These are phyloP conservation scores for Lipomyces yamanashiensis DNA, from an alignment of 805 yeast species.

Conservation along the genomic window DNA sequence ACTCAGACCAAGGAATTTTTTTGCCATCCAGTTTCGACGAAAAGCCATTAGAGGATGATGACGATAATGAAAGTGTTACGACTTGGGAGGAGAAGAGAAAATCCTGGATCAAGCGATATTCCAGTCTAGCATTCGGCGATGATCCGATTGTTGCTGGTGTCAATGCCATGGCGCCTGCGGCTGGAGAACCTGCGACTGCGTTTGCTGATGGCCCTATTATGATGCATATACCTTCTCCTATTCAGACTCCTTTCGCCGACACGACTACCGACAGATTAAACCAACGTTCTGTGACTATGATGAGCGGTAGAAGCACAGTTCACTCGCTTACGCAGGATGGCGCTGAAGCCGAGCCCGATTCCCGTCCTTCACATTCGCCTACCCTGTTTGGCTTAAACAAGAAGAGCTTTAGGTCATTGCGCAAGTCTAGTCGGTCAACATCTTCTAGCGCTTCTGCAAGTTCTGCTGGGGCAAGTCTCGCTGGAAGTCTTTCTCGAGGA, in stretches of 20 bases:
- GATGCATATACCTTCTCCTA: constrained; percentile 9
- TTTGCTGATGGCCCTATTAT: not conserved
- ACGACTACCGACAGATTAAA: not conserved
- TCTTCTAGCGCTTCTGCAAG: constrained; percentile 5
- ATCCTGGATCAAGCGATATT: constrained; percentile 20
- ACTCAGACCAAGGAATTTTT: constrained; percentile 28
- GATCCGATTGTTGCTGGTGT: constrained; percentile 13
- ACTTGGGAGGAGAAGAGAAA: constrained; percentile 31
- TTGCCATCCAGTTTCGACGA: constrained; percentile 18
- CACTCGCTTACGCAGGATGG: not conserved
- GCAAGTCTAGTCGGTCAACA: constrained; percentile 4
- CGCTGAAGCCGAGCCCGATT: not conserved
- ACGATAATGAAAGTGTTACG: constrained; percentile 14
- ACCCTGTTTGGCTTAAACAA: constrained; percentile 12
- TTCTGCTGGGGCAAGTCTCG: not conserved
- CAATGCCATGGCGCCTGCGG: not conserved
- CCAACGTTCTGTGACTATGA: not conserved
- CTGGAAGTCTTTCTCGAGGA: constrained; percentile 12
- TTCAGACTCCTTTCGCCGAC: not conserved
- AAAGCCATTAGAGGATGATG: constrained; percentile 8
- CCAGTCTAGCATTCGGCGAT: not conserved
- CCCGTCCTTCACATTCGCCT: not conserved
- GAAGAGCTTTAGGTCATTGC: constrained; percentile 11
- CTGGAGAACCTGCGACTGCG: not conserved
- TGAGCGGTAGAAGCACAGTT: not conserved